Base-by-base conservation (phyloP, 2,329 filamentous ascomycete species). In the Geosmithia putterillii region DNA sequence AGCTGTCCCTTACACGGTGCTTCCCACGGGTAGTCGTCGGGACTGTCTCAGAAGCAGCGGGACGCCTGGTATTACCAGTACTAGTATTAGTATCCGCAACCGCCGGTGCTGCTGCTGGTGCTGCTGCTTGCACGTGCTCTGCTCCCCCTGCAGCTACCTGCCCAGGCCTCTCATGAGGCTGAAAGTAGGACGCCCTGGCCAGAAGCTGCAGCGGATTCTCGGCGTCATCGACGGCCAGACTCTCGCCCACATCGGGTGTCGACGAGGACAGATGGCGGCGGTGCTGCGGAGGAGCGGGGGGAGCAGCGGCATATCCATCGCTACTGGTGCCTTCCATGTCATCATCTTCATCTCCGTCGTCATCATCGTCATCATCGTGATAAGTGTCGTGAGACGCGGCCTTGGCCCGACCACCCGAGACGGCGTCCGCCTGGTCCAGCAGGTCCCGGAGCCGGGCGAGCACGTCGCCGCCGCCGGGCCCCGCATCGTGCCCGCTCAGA, bases 151-250 rank as follows among this genome's bases (percentile, higher is more conserved):
- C 4, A 8, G 23, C 9, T 20, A 15, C 17, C 2, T 25, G 22
- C 25, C 38, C 45, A 23, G 47, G 41, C 20, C 54, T 51, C 36
- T 50, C 65, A 69, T 70, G 72, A n/a, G 75, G 65, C 45, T 75
- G 73, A 35, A 83, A 68, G 58, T 84, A 81, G 0, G 83, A 86
- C 1, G 82, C 83, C 25, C 82, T 72, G 3, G 83, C 83, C 28
- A 87, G 74, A 15, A 86, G 63, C 56, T 87, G 82, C 5, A 86
- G 63, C 0, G 82, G 82, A 47, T 86, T 87, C 53, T 87, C 82
- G 3, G 82, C 82, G 55, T 85, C 83, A 50, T 86, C 81, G 21
- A 83, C 64, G 12, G 77, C 71, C 25, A 83, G 67, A 41, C 65
- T 71, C 43, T 78, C 74, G 34, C 71, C 66, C 1, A 53, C 55